Conservation (phyloP, 1,284 basidiomycete genomes). For the Ceratorhiza oryzae-sativae region DNA sequence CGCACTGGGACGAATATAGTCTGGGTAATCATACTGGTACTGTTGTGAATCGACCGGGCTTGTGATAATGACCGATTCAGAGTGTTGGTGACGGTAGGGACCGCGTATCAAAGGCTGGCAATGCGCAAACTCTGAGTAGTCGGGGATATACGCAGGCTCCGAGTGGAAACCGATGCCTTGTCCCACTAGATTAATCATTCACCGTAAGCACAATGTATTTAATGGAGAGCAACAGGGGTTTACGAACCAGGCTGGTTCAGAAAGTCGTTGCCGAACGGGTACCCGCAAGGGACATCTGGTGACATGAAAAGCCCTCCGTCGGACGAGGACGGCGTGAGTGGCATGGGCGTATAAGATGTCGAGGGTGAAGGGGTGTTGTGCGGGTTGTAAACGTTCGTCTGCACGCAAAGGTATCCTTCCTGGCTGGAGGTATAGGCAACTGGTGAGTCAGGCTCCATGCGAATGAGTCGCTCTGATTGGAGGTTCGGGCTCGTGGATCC, state of each 20-base stretch:
- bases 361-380: slow-evolving; percentile 14
- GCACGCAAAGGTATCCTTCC: slow-evolving; percentile 11
- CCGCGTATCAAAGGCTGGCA: not conserved
- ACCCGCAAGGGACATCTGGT: slow-evolving; percentile 2
- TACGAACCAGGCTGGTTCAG: slow-evolving; percentile 22
- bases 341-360: slow-evolving; percentile 7
- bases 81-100: slow-evolving; percentile 4
- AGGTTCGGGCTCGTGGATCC: not conserved
- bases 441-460: slow-evolving; percentile 29
- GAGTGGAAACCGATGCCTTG: not conserved
- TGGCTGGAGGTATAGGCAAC: slow-evolving; percentile 5
- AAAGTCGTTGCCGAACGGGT: not conserved
- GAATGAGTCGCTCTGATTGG: slow-evolving; percentile 9
- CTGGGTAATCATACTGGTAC: not conserved
- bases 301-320: slow-evolving; percentile 10
- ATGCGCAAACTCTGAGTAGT: not conserved
- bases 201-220: not conserved
- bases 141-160: not conserved
- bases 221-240: not conserved
- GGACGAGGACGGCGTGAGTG: slow-evolving; percentile 4
- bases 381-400: not conserved
- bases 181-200: slow-evolving; percentile 7
- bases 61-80: not conserved
- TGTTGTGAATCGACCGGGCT: not conserved
- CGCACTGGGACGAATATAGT: slow-evolving; percentile 17